Evolutionary conservation across 2,329 filamentous ascomycete species (phyloP), one percentile per base, ranked within the genome.

Genomic region (Westerdykella sp.): DNA sequence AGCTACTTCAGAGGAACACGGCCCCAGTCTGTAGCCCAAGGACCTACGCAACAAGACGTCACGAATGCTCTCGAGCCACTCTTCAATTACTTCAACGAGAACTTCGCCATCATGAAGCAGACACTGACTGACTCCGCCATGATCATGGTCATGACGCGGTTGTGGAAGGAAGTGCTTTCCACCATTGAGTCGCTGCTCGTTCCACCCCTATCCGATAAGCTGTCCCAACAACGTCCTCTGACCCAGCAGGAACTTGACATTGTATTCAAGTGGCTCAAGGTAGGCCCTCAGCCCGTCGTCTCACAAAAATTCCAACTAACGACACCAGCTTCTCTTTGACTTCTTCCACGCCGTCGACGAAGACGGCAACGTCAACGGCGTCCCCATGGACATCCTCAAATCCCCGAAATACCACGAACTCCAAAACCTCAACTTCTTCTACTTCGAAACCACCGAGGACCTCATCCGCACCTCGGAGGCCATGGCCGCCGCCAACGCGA

Each of bases 341-440:
- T 98, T 98, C 71, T 98, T 98, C 80, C 85, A 96, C 60, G 93
- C 90, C 23, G 80, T 84, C 49, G 90, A 96, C 57, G 89, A 95
- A 57, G 79, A 85, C 60, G 81, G 90, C 43, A 86, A 91, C 66
- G 86, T 86, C 18, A 79, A 93, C 47, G 93, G 93, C 51, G 88
- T 98, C 2, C 86, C 90, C 0, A 80, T 87, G 36, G 90, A 96
- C 65, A 83, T 96, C 25, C 78, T 98, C 62, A 95, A 95, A 69
- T 95, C 88, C 53, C 87, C 91, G 62, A 98, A 98, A 77, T 98
- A 95, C 74, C 90, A 96, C 73, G 93, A 98, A 67, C 80, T 98
- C 42, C 87, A 93, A 53, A 91, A 88, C 49, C 79, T 98, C 50
- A 95, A 95, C 72, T 98, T 97, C 76, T 98, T 97, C 75, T 98